Conservation (phyloP, 352 stramenopile species). For the Pythium monospermum region DNA sequence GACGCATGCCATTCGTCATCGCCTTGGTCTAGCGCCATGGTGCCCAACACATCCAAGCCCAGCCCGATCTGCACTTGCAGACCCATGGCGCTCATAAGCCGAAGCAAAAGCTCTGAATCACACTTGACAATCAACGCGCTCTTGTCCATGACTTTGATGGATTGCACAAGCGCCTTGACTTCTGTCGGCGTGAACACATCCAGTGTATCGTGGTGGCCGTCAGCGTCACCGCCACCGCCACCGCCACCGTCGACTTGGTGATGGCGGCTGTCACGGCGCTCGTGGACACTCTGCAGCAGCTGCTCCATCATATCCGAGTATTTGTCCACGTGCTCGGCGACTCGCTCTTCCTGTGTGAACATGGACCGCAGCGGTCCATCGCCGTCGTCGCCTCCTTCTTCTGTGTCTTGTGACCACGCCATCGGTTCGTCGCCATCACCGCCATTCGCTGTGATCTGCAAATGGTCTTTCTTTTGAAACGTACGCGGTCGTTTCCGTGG, state of each 20-base stretch:
- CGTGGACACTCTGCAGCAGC: slow-evolving; percentile 32
- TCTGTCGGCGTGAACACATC: slow-evolving; percentile 47
- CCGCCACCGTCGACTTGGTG: slow-evolving; percentile 23
- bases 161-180: slow-evolving; percentile 59
- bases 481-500: slow-evolving; percentile 18
- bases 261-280: slow-evolving; percentile 27
- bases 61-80: slow-evolving; percentile 42
- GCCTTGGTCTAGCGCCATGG: slow-evolving; percentile 24
- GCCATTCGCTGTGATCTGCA: slow-evolving; percentile 7
- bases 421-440: slow-evolving; percentile 5
- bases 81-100: slow-evolving; percentile 51
- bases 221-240: no score
- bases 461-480: slow-evolving; percentile 9
- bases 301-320: slow-evolving; percentile 48
- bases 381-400: slow-evolving; percentile 17
- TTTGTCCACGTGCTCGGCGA: slow-evolving; percentile 58
- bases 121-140: slow-evolving; percentile 51
- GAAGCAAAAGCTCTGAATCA: slow-evolving; percentile 46
- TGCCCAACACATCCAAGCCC: slow-evolving; percentile 24
- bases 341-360: slow-evolving; percentile 48
- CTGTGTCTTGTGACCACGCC: slow-evolving; percentile 18
- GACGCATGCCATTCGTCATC: slow-evolving; percentile 31
- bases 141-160: slow-evolving; percentile 66
- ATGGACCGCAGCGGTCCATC: slow-evolving; percentile 27
- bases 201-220: no score